These are phyloP conservation scores for Neofusicoccum ribis DNA, from an alignment of 2,329 filamentous ascomycete species.

Conservation along the genomic window DNA sequence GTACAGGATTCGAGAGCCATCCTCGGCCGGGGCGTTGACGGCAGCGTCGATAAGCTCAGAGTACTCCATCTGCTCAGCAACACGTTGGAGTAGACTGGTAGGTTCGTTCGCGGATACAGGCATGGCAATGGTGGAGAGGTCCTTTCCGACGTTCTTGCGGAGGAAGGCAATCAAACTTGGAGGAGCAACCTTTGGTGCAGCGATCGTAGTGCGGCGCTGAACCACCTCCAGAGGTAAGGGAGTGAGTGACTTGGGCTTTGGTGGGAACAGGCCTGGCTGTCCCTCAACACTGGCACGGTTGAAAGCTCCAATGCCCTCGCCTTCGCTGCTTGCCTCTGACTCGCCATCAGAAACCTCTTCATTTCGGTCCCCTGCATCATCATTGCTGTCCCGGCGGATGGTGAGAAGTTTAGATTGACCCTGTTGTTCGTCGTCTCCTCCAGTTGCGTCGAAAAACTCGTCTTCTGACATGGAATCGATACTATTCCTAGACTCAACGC, in stretches of 20 bases:
- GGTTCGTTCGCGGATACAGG: constrained; percentile 96
- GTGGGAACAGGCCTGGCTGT: constrained; percentile 64
- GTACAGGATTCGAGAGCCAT: constrained; percentile 74
- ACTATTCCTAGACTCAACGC: constrained; percentile 58
- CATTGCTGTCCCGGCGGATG: constrained; percentile 71
- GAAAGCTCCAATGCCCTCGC: constrained; percentile 48
- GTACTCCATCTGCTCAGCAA: constrained; percentile 91
- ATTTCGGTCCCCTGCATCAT: constrained; percentile 57
- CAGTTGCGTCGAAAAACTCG: constrained; percentile 93
- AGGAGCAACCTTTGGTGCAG: constrained; percentile 73
- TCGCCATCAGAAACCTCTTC: constrained; percentile 53
- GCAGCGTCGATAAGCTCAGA: constrained; percentile 76
- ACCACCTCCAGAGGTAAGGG: constrained; percentile 76
- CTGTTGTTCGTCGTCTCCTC: constrained; percentile 40
- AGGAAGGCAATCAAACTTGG: constrained; percentile 93
- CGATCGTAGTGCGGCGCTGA: constrained; percentile 68
- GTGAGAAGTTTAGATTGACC: constrained; percentile 66
- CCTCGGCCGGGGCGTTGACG: constrained; percentile 51
- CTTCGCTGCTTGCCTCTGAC: constrained; percentile 65
- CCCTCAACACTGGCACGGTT: constrained; percentile 36
- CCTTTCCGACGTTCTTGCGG: constrained; percentile 96
- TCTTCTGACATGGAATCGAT: constrained; percentile 80
- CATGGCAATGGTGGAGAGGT: constrained; percentile 95
- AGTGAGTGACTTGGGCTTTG: constrained; percentile 70
- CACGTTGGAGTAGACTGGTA: constrained; percentile 79